Percentiles rank a stretch among this genome's conserved stretches.
Conservation (phyloP, 1,139 yeast species). For the Candida sp. region DNA sequence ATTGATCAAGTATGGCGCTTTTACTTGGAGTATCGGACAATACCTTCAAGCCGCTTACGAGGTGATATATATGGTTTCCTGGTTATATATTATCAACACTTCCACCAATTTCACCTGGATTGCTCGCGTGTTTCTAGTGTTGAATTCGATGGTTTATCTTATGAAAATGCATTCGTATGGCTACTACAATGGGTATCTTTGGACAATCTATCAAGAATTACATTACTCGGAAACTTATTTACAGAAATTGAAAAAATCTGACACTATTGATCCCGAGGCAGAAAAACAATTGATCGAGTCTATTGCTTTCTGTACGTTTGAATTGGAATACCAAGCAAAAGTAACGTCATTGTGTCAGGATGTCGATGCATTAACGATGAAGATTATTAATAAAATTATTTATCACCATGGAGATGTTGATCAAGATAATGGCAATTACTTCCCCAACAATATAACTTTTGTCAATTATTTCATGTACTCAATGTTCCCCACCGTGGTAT, state of each 20-base stretch:
- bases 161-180: conserved; percentile 95
- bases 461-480: conserved; percentile 69
- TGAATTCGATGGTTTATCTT: conserved; percentile 80
- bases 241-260: conserved; percentile 14
- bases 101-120: conserved; percentile 74
- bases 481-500: conserved; percentile 91
- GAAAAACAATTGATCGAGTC: conserved; percentile 38
- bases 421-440: conserved; percentile 26
- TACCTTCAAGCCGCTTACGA: conserved; percentile 57
- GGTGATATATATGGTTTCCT: conserved; percentile 43
- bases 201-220: conserved; percentile 62
- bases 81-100: conserved; percentile 42
- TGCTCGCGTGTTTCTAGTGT: conserved; percentile 73
- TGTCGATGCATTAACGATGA: conserved; percentile 11
- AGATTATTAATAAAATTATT: conserved; percentile 4
- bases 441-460: conserved; percentile 72
- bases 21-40: conserved; percentile 70
- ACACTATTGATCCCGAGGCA: conserved; percentile 16
- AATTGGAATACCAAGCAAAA: conserved; percentile 48
- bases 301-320: conserved; percentile 61
- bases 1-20: conserved; percentile 33
- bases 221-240: conserved; percentile 38
- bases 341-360: conserved; percentile 16
- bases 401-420: conserved; percentile 11
- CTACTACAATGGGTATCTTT: conserved; percentile 84